Conservation (phyloP, 352 stramenopile species). For the Peronospora farinosa region DNA sequence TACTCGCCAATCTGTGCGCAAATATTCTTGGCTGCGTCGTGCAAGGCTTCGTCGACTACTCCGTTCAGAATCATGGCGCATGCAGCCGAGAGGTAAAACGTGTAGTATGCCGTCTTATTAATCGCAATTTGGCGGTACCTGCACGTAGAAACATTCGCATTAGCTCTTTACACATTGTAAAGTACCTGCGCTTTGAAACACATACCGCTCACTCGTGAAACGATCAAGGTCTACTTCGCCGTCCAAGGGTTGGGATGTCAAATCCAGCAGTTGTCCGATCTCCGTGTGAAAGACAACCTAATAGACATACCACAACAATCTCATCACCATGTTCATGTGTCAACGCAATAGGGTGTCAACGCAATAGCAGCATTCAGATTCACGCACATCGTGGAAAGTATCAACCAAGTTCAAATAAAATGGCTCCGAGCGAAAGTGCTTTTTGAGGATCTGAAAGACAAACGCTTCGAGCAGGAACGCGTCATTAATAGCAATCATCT, state of each 20-base stretch:
- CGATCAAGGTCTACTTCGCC: slow-evolving; percentile 76
- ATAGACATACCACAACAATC: slow-evolving; percentile 8
- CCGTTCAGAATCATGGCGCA: slow-evolving; percentile 88
- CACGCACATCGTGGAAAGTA: slow-evolving; percentile 88
- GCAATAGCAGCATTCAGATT: background rate
- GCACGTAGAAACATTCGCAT: slow-evolving; percentile 9
- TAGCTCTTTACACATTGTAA: background rate
- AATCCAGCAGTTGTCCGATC: slow-evolving; percentile 91
- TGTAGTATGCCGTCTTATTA: slow-evolving; percentile 99
- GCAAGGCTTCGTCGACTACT: slow-evolving; percentile 69
- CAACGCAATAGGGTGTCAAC: background rate
- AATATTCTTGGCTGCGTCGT: slow-evolving; percentile 89
- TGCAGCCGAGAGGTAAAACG: slow-evolving; percentile 96
- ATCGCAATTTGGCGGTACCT: slow-evolving; percentile 91
- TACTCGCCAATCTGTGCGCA: slow-evolving; percentile 96
- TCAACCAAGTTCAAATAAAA: slow-evolving; percentile 93
- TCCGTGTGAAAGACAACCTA: slow-evolving; percentile 96
- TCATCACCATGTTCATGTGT: background rate
- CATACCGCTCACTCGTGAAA: slow-evolving; percentile 92
- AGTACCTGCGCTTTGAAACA: slow-evolving; percentile 8
- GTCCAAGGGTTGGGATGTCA: slow-evolving; percentile 86
- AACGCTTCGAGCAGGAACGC: slow-evolving; percentile 92
- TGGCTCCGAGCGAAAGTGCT: slow-evolving; percentile 75
- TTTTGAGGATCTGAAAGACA: slow-evolving; percentile 87
- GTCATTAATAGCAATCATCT: slow-evolving; percentile 97